These are phyloP conservation scores for Inosperma sp. DNA, from an alignment of 768 basidiomycete genomes.

Conservation along the genomic window DNA sequence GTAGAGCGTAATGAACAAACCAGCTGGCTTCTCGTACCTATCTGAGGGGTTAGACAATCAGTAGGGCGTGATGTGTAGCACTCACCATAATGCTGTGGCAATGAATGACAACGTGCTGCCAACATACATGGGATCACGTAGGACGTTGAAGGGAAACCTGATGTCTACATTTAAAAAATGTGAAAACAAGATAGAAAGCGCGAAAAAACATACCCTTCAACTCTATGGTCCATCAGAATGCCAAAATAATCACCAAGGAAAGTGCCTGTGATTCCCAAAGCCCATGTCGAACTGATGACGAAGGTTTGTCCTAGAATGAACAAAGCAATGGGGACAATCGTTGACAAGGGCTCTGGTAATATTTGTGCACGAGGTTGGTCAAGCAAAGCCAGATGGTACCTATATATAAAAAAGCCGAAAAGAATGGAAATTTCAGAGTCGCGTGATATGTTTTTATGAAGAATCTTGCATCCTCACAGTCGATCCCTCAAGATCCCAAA, in stretches of 20 bases:
- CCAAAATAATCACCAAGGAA: constrained; percentile 87
- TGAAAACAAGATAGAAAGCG: background rate
- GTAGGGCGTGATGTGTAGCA: constrained; percentile 7
- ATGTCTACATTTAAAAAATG: background rate
- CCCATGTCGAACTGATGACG: constrained; percentile 85
- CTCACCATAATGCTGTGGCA: constrained; percentile 83
- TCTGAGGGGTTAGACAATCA: background rate
- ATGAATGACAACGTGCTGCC: constrained; percentile 90
- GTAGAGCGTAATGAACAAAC: constrained; percentile 71
- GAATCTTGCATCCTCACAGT: constrained; percentile 47
- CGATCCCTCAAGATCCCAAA: constrained; percentile 83
- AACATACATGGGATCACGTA: constrained; percentile 94
- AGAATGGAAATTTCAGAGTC: background rate
- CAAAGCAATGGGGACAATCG: constrained; percentile 52
- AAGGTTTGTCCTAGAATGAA: constrained; percentile 77
- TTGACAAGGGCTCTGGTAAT: constrained; percentile 62
- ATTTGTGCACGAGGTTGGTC: constrained; percentile 70
- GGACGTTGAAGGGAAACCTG: constrained; percentile 91
- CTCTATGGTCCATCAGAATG: constrained; percentile 80
- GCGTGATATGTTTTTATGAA: background rate
- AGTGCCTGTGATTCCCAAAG: constrained; percentile 89
- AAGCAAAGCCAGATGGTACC: constrained; percentile 69
- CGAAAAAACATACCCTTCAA: constrained; percentile 55
- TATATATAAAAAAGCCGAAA: constrained; percentile 24
- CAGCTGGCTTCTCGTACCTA: constrained; percentile 85